These are phyloP conservation scores for Acidomyces sp. DNA, from an alignment of 495 filamentous ascomycete genomes.

Conservation along the genomic window DNA sequence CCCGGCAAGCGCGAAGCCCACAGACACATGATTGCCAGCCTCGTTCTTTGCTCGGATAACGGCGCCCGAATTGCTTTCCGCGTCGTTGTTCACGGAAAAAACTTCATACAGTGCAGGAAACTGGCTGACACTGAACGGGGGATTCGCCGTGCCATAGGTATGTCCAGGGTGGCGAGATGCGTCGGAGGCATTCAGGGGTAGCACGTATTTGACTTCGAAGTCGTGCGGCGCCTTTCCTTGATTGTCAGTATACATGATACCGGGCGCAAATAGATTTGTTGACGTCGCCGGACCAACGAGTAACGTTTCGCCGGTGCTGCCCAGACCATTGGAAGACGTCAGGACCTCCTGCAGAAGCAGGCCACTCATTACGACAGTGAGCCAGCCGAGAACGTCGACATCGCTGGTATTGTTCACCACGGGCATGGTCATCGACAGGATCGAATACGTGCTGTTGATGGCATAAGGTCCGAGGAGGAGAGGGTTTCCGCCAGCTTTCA, in stretches of 20 bases:
- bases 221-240: constrained; percentile 9
- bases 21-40: constrained; percentile 47
- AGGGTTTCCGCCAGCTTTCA: constrained; percentile 28
- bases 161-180: constrained; percentile 37
- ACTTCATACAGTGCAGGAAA: constrained; percentile 46
- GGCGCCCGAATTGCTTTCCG: constrained; percentile 42
- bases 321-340: constrained; percentile 53
- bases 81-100: constrained; percentile 40
- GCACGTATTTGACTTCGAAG: constrained; percentile 31
- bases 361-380: constrained; percentile 58
- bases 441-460: constrained; percentile 53
- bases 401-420: constrained; percentile 49
- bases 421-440: constrained; percentile 70
- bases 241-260: constrained; percentile 19
- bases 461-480: constrained; percentile 56
- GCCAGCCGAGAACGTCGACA: constrained; percentile 54
- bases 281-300: constrained; percentile 50
- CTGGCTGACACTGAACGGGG: constrained; percentile 41
- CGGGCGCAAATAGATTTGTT: constrained; percentile 48
- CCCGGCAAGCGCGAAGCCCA: constrained; percentile 55
- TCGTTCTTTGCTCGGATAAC: constrained; percentile 58
- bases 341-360: constrained; percentile 43
- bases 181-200: constrained; percentile 26
- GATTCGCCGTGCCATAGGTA: constrained; percentile 32
- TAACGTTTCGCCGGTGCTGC: constrained; percentile 50